Base-by-base conservation (phyloP, 2,329 filamentous ascomycete species). In the Penicillium polonicum region DNA sequence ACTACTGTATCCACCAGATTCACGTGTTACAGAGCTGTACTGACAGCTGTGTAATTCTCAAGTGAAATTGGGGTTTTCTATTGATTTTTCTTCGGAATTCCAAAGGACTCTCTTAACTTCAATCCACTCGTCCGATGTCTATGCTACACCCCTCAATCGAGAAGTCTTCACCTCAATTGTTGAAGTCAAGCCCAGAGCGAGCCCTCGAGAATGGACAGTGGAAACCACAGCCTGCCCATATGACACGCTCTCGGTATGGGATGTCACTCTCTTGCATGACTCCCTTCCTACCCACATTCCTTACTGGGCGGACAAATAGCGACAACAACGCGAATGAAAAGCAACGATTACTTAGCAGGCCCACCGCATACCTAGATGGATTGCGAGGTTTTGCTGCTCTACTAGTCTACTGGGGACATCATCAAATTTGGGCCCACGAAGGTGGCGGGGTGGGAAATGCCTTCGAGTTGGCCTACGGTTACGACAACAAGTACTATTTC, bases 351-450 rank as follows among this genome's bases (percentile, higher is more conserved):
- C 15, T 4, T 29, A 27, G 21, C 19, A 75, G 81, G 7, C 74
- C 76, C 19, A 87, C 84, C 5, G 83, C 84, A n/a, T 86, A 84
- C 63, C 78, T 87, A 21, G 87, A 89, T 63, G 87, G 87, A 15
- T 74, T 89, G 15, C 77, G 87, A 67, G 87, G 87, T 4, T 87
- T 89, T 60, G 86, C 86, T 5, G 85, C 87, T 3, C 78, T 89
- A 31, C 69, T 88, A 29, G 87, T 89, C 15, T 89, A 88, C 70
- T 78, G 81, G 63, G 83, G 86, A 52, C 84, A 88, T 69, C 80
- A 87, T 68, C 72, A 82, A 62, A 70, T 85, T 5, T 86, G 84
- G 84, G 79, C 78, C 44, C 86, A 85, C 70, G 75, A 68, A 56
- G 72, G 69, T 29, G 69, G 60, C 1, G 65, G 67, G 0, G 72